Percentiles rank a stretch among this genome's conserved stretches.
phyloP scores from a whole-genome alignment of 2,329 filamentous ascomycete genomes.

The Ilyonectria sp. region DNA sequence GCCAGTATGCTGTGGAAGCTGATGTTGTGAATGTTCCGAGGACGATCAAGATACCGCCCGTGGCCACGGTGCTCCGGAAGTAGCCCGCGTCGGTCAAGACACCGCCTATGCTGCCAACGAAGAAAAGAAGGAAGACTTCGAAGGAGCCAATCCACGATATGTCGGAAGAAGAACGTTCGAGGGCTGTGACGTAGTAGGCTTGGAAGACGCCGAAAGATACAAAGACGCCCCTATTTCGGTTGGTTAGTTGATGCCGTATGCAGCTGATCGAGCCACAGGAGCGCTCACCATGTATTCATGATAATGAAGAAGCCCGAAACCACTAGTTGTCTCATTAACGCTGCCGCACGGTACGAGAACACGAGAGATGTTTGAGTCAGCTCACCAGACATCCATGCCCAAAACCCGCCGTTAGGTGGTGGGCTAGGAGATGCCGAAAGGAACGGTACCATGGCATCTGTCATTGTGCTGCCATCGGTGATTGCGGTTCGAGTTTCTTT shows the following conservation, averaged over 20 bases:
- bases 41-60: conserved; percentile 2
- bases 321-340: conserved; percentile 2
- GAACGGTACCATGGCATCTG: background rate
- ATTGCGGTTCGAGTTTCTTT: conserved; percentile 1
- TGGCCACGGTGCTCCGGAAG: conserved; percentile 50
- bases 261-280: conserved; percentile 44
- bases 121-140: conserved; percentile 67
- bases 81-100: conserved; percentile 68
- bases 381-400: conserved; percentile 2
- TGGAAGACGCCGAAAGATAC: conserved; percentile 68
- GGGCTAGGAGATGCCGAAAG: background rate
- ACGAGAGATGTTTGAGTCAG: conserved; percentile 1
- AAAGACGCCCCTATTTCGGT: conserved; percentile 62
- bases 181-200: conserved; percentile 60
- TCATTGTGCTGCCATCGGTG: background rate
- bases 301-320: conserved; percentile 47
- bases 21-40: conserved; percentile 2
- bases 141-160: conserved; percentile 69
- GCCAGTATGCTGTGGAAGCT: conserved; percentile 40
- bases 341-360: background rate
- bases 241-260: conserved; percentile 36
- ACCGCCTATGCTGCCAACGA: conserved; percentile 65
- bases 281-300: conserved; percentile 19
- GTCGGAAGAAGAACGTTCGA: conserved; percentile 58
- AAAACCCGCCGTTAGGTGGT: conserved; percentile 2